A percentile compares a stretch with the other conserved stretches of the same genome.
Conservation (phyloP, 1,284 basidiomycete species). For the Hypsizygus ulmarius region DNA sequence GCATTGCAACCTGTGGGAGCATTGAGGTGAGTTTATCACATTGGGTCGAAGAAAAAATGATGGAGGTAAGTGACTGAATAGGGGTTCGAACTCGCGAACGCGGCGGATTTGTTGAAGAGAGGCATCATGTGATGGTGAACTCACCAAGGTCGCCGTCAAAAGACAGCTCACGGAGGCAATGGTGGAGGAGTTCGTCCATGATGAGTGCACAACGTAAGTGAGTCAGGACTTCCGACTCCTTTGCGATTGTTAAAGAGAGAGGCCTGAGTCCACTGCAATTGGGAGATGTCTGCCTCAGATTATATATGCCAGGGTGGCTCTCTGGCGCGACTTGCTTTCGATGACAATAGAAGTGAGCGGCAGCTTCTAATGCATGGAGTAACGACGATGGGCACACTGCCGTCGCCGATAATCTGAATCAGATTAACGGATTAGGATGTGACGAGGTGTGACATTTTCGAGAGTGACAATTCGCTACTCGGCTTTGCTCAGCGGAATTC, state of each 20-base stretch:
- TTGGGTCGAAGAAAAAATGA: slow-evolving; percentile 12
- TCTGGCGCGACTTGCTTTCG: slow-evolving; percentile 15
- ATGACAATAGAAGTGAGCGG: slow-evolving; percentile 13
- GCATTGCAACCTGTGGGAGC: slow-evolving; percentile 60
- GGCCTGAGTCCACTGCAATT: not conserved
- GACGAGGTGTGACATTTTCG: slow-evolving; percentile 11
- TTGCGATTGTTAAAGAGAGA: not conserved
- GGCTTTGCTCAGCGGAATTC: slow-evolving; percentile 19
- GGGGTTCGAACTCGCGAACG: slow-evolving; percentile 46
- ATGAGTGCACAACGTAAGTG: not conserved
- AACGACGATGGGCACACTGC: slow-evolving; percentile 10
- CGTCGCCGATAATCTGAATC: slow-evolving; percentile 12
- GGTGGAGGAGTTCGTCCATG: slow-evolving; percentile 32
- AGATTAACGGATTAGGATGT: slow-evolving; percentile 11
- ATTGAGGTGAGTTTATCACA: slow-evolving; percentile 6
- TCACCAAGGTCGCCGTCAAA: slow-evolving; percentile 42
- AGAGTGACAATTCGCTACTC: slow-evolving; percentile 8
- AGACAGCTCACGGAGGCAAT: slow-evolving; percentile 30
- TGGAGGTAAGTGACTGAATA: slow-evolving; percentile 20
- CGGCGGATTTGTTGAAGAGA: slow-evolving; percentile 10
- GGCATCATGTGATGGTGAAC: slow-evolving; percentile 33
- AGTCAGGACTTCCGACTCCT: slow-evolving; percentile 4
- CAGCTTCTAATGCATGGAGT: slow-evolving; percentile 7
- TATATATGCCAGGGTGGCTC: slow-evolving; percentile 4
- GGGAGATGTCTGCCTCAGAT: not conserved